Evolutionary conservation across 495 filamentous ascomycete genomes (phyloP).

Genomic region (Aspergillus avenaceus): DNA sequence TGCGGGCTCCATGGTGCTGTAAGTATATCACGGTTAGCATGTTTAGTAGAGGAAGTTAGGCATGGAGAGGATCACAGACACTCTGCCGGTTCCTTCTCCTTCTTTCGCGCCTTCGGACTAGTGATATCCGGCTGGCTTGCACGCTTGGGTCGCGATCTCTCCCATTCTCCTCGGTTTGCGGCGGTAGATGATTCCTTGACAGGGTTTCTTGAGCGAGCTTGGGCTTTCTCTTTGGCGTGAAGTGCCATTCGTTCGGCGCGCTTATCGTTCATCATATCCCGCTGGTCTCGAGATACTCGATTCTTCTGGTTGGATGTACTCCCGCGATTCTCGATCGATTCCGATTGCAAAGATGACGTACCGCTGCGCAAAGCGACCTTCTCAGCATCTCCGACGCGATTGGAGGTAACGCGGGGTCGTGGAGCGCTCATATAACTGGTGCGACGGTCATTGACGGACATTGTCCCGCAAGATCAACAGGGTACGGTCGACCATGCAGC

Average conservation of each 20-base stretch:
- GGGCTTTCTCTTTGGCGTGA: constrained; percentile 61
- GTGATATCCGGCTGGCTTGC: constrained; percentile 30
- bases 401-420: constrained; percentile 44
- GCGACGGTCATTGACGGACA: constrained; percentile 46
- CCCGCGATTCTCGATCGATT: constrained; percentile 33
- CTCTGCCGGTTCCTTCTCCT: constrained; percentile 33
- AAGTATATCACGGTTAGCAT: constrained; percentile 18
- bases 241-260: constrained; percentile 45
- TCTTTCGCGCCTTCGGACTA: constrained; percentile 34
- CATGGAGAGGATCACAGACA: constrained; percentile 22
- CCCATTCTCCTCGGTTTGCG: constrained; percentile 39
- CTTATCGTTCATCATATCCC: constrained; percentile 30
- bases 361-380: constrained; percentile 26
- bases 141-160: constrained; percentile 40
- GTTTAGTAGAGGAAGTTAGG: not conserved
- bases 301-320: constrained; percentile 35
- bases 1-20: constrained; percentile 76
- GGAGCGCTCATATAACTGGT: constrained; percentile 41
- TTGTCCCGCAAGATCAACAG: constrained; percentile 26
- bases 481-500: constrained; percentile 19
- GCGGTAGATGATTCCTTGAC: constrained; percentile 52
- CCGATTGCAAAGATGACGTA: constrained; percentile 30
- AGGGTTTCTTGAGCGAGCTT: constrained; percentile 60
- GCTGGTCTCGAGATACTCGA: constrained; percentile 29
- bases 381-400: constrained; percentile 41